Base-by-base conservation (phyloP, 2,329 filamentous ascomycete genomes). In the Calonectria hongkongensis region DNA sequence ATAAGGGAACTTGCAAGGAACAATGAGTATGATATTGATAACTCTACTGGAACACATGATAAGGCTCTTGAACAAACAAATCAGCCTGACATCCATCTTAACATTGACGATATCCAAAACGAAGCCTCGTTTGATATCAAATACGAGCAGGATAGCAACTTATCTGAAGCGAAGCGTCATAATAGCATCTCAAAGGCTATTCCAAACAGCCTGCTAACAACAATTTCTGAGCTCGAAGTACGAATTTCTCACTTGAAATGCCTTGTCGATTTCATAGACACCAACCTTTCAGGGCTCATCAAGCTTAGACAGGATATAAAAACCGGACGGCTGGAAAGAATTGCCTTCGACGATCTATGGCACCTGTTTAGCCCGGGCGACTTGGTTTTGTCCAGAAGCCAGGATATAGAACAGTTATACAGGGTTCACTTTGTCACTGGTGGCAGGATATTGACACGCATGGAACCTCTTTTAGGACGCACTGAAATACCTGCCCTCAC, bases 181-280 rank as follows among this genome's bases (percentile, higher is more conserved):
- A 15, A 12, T 4, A 48, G 9, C 7, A 12, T 6, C 3, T 25
- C 45, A 4, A 25, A 6, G n/a, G 3, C 5, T 28, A 16, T 50
- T 4, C 47, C 47, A 4, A 50, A 3, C 4, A 12, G 13, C 47
- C 47, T 28, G 2, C 6, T 28, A 15, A 21, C 8, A 28, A 50
- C 2, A 12, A 5, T 9, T 4, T 27, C 47, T 13, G 9, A 27
- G 9, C 47, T 50, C 2, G 25, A 28, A 8, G 25, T 3, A 18
- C 47, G 47, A 16, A 28, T 50, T 15, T 13, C 47, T 50, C 47
- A 50, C 15, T 50, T 50, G 21, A 50, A 50, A 50, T 50, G 47
- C 25, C 47, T 50, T 27, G 47, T 50, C 28, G 47, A 50, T 12
- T 50, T 50, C 28, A 28, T 50, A 6, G 47, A 50, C 47, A 50